Base-by-base conservation (phyloP, 768 basidiomycete species). In the Leccinellum luteum region DNA sequence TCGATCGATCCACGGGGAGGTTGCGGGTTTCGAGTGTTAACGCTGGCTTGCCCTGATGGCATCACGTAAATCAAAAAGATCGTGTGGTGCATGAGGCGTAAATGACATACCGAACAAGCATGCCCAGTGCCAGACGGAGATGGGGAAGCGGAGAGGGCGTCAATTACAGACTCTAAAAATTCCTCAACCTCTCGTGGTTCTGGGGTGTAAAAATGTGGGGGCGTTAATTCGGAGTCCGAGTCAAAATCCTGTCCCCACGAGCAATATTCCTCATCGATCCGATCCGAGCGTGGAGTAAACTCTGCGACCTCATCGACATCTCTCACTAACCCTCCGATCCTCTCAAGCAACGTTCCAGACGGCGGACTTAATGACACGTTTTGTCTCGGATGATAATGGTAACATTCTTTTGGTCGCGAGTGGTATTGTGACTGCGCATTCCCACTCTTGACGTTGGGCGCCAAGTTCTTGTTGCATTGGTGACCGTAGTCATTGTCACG, bases 111-210 rank as follows among this genome's bases (percentile, higher is more conserved):
- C 68, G 38, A 58, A 57, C 32, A 47, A 57, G 57, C 52, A 54
- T 41, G 28, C 2, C 4, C 38, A n/a, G 57, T n/a, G 17, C 45
- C 19, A 17, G 52, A 14, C 7, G n/a, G 25, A 9, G 50, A 38
- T 23, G 60, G 47, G 27, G 32, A 30, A 12, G 51, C 19, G 0
- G 56, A 27, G 13, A 54, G 55, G n/a, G 53, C 43, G 49, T 54
- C 54, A 47, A 69, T 59, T 60, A 69, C 68, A 27, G 66, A 67
- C 59, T 65, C 58, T 53, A 69, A 34, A 47, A 69, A 69, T 14
- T 61, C 50, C 28, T 69, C 67, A 27, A 69, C 67, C 43, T 69
- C 67, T 19, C 56, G 59, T 35, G 67, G 62, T 27, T 60, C 67
- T 48, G 67, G 64, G 8, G 65, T 60, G 54, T 60, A 32, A 56